Evolutionary conservation across 139 green algal genomes (phyloP), one percentile per base, ranked within the genome.

Genomic region (Chlorella sp.): DNA sequence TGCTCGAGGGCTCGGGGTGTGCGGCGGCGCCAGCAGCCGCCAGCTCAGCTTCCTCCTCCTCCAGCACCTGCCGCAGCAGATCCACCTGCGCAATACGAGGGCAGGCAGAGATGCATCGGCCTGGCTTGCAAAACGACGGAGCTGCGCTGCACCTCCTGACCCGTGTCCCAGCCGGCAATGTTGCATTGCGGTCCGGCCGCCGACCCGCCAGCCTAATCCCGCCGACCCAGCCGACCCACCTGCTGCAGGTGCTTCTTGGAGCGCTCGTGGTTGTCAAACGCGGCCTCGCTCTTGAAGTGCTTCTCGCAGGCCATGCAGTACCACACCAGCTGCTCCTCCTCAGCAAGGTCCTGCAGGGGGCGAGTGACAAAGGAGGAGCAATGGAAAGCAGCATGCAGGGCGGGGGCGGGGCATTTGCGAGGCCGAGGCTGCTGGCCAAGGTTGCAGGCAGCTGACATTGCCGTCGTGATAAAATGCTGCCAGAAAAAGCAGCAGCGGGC

Each of bases 291-390:
- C 83, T 94, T 96, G 89, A 98, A 99, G 21, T 84, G 81, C 90
- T 99, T 99, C 57, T 98, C 93, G 89, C 96, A 99, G 18, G 94
- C 92, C 9, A 97, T 81, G 79, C 96, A 99, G 86, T 94, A 96
- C 64, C 92, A 91, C 70, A 93, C 83, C 81, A 80, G 79, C 81
- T 87, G 83, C 44, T 85, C 84, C 63, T 91, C 89, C 44, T 51
- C 44, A 51, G 44, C 44, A 6, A 51, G 44, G 44, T 51, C 44
- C 44, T 51, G 44, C 44, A 51, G 44, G 7, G 9, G 9, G 44
- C 44, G 7, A 51, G 44, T 9, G 44, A 51, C 44, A 51, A 51
- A 9, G 7, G 44, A 51, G 44, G 44, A 51, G 44, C 44, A 51
- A 51, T 6, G 44, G 6, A 9, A 51, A 6, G 6, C 28, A 69